These are phyloP conservation scores for Circinella minor DNA, from an alignment of 371 early-diverging fungal genomes.

Conservation along the genomic window DNA sequence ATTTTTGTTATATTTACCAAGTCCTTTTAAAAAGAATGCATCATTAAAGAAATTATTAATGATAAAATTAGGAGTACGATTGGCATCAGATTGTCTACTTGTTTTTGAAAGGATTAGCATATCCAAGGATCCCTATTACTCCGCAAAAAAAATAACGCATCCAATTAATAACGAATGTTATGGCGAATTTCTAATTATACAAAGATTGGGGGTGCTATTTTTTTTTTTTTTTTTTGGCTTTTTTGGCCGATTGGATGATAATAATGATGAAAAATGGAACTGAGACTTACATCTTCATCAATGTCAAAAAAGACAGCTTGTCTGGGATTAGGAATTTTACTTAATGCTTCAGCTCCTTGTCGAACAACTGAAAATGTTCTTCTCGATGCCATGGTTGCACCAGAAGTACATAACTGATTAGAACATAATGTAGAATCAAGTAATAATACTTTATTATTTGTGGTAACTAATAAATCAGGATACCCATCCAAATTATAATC, in stretches of 20 bases:
- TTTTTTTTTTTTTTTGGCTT: no score
- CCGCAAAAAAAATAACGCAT: background rate
- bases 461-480: slow-evolving; percentile 81
- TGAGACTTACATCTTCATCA: slow-evolving; percentile 79
- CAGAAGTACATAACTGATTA: slow-evolving; percentile 39
- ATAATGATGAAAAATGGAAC: no score
- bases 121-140: slow-evolving; percentile 79
- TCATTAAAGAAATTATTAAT: slow-evolving; percentile 91
- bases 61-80: slow-evolving; percentile 51
- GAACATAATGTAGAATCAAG: slow-evolving; percentile 68
- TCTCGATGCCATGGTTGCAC: slow-evolving; percentile 43
- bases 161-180: no score
- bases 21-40: slow-evolving; percentile 91
- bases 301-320: slow-evolving; percentile 85
- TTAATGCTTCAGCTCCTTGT: slow-evolving; percentile 65
- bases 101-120: slow-evolving; percentile 65
- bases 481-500: slow-evolving; percentile 93
- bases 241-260: no score
- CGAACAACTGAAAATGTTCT: slow-evolving; percentile 64
- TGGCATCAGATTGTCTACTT: slow-evolving; percentile 22
- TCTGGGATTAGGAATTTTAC: slow-evolving; percentile 47
- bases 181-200: no score
- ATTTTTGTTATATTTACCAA: slow-evolving; percentile 45
- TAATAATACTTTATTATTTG: slow-evolving; percentile 52
- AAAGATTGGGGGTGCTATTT: background rate